Evolutionary conservation across 208 protist genomes (phyloP), one percentile per base, ranked within the genome.

Genomic region (Crithidia mellificae): DNA sequence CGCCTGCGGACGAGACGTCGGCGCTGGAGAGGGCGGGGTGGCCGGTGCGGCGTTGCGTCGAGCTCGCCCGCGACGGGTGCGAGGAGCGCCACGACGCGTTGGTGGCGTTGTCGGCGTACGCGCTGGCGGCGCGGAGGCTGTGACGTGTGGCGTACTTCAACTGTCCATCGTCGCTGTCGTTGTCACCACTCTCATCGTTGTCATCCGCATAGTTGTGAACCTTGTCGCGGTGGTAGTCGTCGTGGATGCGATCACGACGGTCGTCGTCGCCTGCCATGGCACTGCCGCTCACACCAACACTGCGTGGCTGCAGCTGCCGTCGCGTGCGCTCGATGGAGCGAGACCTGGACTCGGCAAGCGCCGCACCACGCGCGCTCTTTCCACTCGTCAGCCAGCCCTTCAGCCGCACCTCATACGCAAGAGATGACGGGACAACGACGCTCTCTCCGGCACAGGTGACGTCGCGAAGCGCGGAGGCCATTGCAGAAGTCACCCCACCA

Each of bases 351-450:
- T 2, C 30, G 51, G 17, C 30, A 2, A 20, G 7, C 51, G 29
- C 1, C 51, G 1, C 25, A 6, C 5, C 12, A 19, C 22, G 12
- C 9, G 1, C 30, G 14, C 17, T 25, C 6, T 41, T 22, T 5
- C 34, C 25, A 9, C 24, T 30, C 30, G 6, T 25, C 9, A 58
- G n/a, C 53, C 15, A 69, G 24, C 22, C 64, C 6, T 8, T 19
- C 14, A 69, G 53, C 15, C 64, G 64, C 20, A 52, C 53, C 32
- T 69, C 64, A 43, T 69, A 62, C 0, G 64, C 25, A 0, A 69
- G 39, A 2, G 64, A 62, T 0, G 64, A 69, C 11, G 64, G 64
- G 22, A 69, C 64, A 0, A 62, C 43, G 14, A 62, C 64, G 34
- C 32, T 53, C 22, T 56, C 47, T 5, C 22, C 36, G 4, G 32